Conservation (phyloP, 2,329 filamentous ascomycete genomes). For the Fusarium cyanostomum region DNA sequence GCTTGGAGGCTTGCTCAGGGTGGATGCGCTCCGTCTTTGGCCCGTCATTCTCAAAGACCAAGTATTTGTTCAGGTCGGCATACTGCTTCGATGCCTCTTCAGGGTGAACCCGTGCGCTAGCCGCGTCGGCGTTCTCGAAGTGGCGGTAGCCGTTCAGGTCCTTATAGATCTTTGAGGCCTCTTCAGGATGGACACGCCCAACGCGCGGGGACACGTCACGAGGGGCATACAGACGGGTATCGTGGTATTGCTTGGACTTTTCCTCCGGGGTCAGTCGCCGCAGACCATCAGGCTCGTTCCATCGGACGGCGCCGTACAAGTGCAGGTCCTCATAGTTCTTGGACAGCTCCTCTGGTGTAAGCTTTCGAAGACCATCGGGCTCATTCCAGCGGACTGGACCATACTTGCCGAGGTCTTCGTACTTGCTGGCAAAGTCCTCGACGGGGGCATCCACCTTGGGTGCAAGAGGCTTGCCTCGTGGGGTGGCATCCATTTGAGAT, state of each 20-base stretch:
- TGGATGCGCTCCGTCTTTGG: conserved; percentile 38
- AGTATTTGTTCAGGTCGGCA: conserved; percentile 49
- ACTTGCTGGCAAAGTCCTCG: conserved; percentile 45
- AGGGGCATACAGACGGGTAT: conserved; percentile 49
- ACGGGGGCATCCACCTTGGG: conserved; percentile 46
- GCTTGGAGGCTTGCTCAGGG: conserved; percentile 46
- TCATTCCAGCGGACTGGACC: conserved; percentile 51
- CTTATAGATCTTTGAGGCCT: conserved; percentile 45
- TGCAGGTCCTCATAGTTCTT: conserved; percentile 53
- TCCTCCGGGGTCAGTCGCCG: conserved; percentile 47
- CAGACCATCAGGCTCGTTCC: conserved; percentile 51
- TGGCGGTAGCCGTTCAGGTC: conserved; percentile 41
- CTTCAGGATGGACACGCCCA: conserved; percentile 39
- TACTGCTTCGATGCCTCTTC: conserved; percentile 52
- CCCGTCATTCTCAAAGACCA: conserved; percentile 39
- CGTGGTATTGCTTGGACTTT: conserved; percentile 52
- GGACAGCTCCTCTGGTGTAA: conserved; percentile 48
- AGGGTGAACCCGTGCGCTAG: conserved; percentile 39
- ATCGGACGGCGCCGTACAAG: conserved; percentile 48
- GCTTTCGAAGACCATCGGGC: conserved; percentile 50
- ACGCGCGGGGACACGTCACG: conserved; percentile 30
- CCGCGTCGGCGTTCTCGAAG: conserved; percentile 43
- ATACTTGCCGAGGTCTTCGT: conserved; percentile 56
- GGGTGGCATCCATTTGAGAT: conserved; percentile 43
- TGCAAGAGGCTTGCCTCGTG: conserved; percentile 51